Conservation (phyloP, 441 rosid genomes). For the Corymbia citriodora region DNA sequence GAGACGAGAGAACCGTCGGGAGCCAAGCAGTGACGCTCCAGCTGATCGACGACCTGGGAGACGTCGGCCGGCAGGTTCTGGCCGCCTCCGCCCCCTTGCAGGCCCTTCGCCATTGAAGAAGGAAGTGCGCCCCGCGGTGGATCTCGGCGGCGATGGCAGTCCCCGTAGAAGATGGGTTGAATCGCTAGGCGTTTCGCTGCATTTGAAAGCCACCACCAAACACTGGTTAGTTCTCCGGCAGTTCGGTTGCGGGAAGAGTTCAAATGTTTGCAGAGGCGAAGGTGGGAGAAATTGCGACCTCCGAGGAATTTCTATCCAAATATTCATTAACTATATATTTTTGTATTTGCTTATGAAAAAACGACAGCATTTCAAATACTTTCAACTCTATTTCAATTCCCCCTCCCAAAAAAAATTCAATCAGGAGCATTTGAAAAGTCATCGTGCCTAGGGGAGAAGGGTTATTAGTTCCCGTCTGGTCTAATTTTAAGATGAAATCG, state of each 20-base stretch:
- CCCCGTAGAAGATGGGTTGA: not conserved
- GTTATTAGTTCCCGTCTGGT: too few species aligned
- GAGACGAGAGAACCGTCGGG: slow-evolving; percentile 94
- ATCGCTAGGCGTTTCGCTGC: not conserved
- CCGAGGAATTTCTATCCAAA: not conserved
- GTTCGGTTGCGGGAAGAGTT: not conserved
- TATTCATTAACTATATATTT: not conserved
- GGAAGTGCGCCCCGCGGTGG: not conserved
- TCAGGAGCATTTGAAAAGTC: not conserved
- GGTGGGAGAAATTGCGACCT: not conserved
- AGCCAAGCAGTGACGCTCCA: slow-evolving; percentile 93
- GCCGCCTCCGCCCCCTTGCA: slow-evolving; percentile 41
- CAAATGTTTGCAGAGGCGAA: not conserved
- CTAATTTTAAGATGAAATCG: too few species aligned
- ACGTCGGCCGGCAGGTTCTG: slow-evolving; percentile 87
- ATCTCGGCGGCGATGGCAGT: not conserved
- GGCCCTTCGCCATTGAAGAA: slow-evolving; percentile 50
- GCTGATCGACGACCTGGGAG: slow-evolving; percentile 74
- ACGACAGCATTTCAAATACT: not conserved
- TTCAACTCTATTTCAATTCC: not conserved
- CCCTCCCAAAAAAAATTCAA: not conserved
- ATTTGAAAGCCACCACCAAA: not conserved
- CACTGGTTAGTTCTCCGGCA: not conserved
- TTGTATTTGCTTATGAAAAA: not conserved
- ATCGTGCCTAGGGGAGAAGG: too few species aligned